Conservation (phyloP, 1,284 basidiomycete species). For the Rhodotorula sp. region DNA sequence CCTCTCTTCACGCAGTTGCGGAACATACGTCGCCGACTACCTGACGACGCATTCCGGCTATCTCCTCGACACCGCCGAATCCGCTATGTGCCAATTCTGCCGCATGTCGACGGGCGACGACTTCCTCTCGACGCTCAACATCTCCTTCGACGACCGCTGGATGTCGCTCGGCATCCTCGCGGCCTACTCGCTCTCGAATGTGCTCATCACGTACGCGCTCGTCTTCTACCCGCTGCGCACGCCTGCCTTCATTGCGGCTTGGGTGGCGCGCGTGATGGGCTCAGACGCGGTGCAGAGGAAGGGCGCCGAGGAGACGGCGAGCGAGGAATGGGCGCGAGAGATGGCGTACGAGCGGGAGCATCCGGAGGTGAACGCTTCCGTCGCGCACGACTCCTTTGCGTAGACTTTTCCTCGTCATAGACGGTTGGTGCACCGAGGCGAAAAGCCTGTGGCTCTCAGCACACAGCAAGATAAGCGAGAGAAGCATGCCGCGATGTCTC, state of each 20-base stretch:
- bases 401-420: neutral
- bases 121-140: conserved; percentile 53
- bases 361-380: neutral
- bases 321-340: conserved; percentile 27
- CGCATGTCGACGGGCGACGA: conserved; percentile 67
- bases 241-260: neutral
- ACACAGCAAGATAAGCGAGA: neutral
- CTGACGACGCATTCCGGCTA: conserved; percentile 67
- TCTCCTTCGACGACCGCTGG: conserved; percentile 32
- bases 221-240: conserved; percentile 33
- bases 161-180: conserved; percentile 26
- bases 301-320: conserved; percentile 27
- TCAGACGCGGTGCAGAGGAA: neutral
- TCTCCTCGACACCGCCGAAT: conserved; percentile 69
- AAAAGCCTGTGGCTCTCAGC: neutral
- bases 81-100: conserved; percentile 68
- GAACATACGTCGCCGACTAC: conserved; percentile 30
- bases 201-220: conserved; percentile 33
- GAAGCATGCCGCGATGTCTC: neutral
- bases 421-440: neutral
- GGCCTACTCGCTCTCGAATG: conserved; percentile 33
- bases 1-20: conserved; percentile 9
- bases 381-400: conserved; percentile 8
- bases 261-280: neutral
- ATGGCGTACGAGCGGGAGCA: conserved; percentile 6